Percentiles rank a stretch among this genome's conserved stretches.
These are phyloP conservation scores for Annulohypoxylon nitens DNA, from an alignment of 495 filamentous ascomycete genomes.

Conservation along the genomic window DNA sequence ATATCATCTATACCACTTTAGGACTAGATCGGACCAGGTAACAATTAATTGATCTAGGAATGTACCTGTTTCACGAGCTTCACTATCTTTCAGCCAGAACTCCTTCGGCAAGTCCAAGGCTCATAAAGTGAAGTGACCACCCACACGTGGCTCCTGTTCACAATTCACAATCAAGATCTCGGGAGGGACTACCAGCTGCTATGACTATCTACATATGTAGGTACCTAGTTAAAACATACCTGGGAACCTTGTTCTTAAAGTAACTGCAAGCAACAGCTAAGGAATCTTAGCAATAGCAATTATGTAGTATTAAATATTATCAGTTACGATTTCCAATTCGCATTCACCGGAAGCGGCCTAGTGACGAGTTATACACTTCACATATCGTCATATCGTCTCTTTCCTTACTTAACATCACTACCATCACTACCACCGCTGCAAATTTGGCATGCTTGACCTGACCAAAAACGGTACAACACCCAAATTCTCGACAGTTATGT, in stretches of 20 bases:
- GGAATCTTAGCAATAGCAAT: not conserved
- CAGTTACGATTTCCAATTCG: not conserved
- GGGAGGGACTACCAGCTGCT: not conserved
- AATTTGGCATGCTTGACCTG: not conserved
- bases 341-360: constrained; percentile 26
- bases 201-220: not conserved
- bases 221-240: not conserved
- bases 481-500: not conserved
- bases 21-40: constrained; percentile 5
- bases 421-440: not conserved
- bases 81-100: constrained; percentile 19
- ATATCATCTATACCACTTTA: not conserved
- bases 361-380: constrained; percentile 6
- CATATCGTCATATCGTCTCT: not conserved
- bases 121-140: constrained; percentile 23
- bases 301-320: not conserved
- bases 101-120: constrained; percentile 6
- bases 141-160: constrained; percentile 25
- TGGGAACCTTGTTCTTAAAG: constrained; percentile 16
- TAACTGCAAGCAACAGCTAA: constrained; percentile 20
- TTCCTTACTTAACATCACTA: not conserved
- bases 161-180: constrained; percentile 14
- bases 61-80: constrained; percentile 24
- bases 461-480: constrained; percentile 14
- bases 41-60: not conserved